phyloP scores from a whole-genome alignment of 805 yeast species.

The Nakazawaea ishiwadae region DNA sequence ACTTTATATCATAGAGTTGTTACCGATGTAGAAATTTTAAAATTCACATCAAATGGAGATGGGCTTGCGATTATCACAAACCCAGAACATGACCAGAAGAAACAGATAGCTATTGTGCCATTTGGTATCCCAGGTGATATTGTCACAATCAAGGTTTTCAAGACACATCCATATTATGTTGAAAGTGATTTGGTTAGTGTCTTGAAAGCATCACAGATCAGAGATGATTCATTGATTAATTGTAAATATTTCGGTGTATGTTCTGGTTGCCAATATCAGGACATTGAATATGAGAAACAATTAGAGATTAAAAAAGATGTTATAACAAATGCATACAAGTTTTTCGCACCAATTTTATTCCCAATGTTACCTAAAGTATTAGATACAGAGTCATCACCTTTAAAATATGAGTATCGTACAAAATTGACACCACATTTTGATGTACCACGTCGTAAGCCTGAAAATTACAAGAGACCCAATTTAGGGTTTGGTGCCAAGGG shows the following conservation, averaged over 20 bases:
- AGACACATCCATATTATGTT: conserved; percentile 68
- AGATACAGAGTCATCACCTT: conserved; percentile 56
- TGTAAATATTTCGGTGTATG: conserved; percentile 89
- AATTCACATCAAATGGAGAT: conserved; percentile 77
- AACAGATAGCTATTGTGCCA: conserved; percentile 75
- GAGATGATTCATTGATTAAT: conserved; percentile 56
- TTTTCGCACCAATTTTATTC: conserved; percentile 58
- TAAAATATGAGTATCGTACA: conserved; percentile 75
- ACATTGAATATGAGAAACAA: conserved; percentile 68
- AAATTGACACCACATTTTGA: conserved; percentile 96
- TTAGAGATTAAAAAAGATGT: conserved; percentile 67
- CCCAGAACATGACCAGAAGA: conserved; percentile 39
- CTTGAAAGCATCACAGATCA: conserved; percentile 29
- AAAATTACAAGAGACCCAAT: conserved; percentile 47
- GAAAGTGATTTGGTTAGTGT: conserved; percentile 65
- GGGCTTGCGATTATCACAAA: conserved; percentile 70
- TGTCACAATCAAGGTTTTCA: conserved; percentile 65
- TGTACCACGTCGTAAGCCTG: conserved; percentile 51
- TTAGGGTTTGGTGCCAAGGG: conserved; percentile 91
- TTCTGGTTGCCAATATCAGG: conserved; percentile 94
- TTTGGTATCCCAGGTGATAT: conserved; percentile 85
- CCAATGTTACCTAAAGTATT: conserved; percentile 54
- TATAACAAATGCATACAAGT: conserved; percentile 75
- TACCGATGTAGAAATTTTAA: conserved; percentile 49
- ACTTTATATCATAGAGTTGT: conserved; percentile 55